Percentiles rank a stretch among this genome's conserved stretches.
phyloP scores from a whole-genome alignment of 305 asterid genomes.

The Striga hermonthica region DNA sequence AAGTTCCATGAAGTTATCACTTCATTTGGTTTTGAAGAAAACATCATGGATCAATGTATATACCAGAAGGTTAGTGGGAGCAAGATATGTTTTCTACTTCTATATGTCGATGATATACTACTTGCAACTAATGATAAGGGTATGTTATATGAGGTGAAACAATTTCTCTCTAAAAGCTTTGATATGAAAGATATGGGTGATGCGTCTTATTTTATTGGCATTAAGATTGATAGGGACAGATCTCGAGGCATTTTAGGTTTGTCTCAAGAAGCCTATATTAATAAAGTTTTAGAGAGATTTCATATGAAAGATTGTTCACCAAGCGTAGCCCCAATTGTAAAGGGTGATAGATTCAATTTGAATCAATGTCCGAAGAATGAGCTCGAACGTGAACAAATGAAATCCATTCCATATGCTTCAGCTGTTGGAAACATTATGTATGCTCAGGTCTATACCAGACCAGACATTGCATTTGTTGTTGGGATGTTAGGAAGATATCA shows the following conservation, averaged over 20 bases:
- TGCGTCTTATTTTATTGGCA: not conserved
- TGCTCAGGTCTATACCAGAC: no score
- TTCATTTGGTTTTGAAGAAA: no score
- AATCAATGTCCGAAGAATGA: not conserved
- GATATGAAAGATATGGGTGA: not conserved
- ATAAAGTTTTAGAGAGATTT: no score
- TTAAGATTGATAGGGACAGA: no score
- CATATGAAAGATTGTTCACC: no score
- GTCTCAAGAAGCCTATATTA: no score
- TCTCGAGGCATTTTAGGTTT: no score
- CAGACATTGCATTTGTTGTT: no score
- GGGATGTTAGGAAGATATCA: no score
- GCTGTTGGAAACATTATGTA: no score
- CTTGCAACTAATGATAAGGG: not conserved
- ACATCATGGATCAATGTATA: no score
- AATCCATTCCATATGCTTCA: not conserved
- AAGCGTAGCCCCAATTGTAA: not conserved
- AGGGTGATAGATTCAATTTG: not conserved
- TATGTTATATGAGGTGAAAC: not conserved
- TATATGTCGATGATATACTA: not conserved
- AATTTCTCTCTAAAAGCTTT: not conserved
- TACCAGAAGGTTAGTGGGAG: not conserved
- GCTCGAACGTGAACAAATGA: not conserved
- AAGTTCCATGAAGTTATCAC: no score
- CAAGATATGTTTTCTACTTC: not conserved